Evolutionary conservation across 768 basidiomycete genomes (phyloP).

Genomic region (Boletus speciosus): DNA sequence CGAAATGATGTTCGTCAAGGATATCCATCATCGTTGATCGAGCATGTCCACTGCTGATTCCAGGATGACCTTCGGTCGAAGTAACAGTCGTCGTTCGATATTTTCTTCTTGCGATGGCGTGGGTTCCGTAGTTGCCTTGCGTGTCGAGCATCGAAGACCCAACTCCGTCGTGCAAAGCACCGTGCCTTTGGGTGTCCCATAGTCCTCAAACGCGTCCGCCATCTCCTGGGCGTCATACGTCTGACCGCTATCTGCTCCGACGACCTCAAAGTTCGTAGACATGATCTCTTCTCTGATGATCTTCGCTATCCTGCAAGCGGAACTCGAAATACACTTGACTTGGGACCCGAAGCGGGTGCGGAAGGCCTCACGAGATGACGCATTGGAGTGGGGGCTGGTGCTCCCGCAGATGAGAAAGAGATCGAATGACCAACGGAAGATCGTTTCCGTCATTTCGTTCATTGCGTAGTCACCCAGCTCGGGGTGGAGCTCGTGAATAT

Average conservation of each 20-base stretch:
- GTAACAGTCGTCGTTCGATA: constrained; percentile 56
- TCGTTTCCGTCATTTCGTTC: constrained; percentile 71
- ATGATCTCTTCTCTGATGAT: constrained; percentile 73
- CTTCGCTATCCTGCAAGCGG: constrained; percentile 59
- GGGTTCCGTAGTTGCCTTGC: constrained; percentile 29
- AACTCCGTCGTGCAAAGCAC: constrained; percentile 72
- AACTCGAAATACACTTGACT: constrained; percentile 61
- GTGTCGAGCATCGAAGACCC: constrained; percentile 63
- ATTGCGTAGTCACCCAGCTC: constrained; percentile 61
- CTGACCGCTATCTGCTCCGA: constrained; percentile 54
- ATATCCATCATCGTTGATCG: constrained; percentile 29
- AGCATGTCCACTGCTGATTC: constrained; percentile 62
- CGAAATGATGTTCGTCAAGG: neutral
- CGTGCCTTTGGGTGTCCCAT: constrained; percentile 44
- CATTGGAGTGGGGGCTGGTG: constrained; percentile 37
- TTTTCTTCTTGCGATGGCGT: constrained; percentile 36
- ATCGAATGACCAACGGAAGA: constrained; percentile 68
- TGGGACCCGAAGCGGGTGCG: constrained; percentile 54
- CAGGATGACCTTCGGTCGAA: constrained; percentile 73
- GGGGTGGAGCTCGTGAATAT: constrained; percentile 66
- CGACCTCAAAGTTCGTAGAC: constrained; percentile 71
- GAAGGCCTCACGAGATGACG: constrained; percentile 39
- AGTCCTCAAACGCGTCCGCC: constrained; percentile 63
- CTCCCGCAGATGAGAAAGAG: constrained; percentile 65
- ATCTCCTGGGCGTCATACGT: constrained; percentile 49